phyloP scores from a whole-genome alignment of 306 rosid species.

The Citrullus amarus region DNA sequence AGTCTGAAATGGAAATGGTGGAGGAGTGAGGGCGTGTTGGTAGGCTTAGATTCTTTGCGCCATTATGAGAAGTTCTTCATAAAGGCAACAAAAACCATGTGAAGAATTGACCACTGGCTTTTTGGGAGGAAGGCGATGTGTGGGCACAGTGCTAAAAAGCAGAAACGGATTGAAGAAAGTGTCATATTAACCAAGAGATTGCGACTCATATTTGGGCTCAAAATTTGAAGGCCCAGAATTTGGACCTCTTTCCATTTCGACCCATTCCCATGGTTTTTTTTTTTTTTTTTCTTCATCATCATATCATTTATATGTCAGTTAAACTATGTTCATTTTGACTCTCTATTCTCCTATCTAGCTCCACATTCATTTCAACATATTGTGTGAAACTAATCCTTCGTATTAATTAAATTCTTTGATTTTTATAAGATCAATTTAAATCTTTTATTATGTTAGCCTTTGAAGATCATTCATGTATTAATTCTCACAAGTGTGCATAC shows the following conservation, averaged over 20 bases:
- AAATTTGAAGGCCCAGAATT: neutral
- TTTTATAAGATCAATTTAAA: no score
- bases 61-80: neutral
- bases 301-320: no score
- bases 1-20: neutral
- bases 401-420: no score
- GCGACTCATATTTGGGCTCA: neutral
- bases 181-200: neutral
- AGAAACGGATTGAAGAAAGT: neutral
- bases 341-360: no score
- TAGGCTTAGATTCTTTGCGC: slow-evolving; percentile 4
- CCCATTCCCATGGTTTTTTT: neutral
- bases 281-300: no score
- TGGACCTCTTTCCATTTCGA: neutral
- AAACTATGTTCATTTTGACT: no score
- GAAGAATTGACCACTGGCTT: neutral
- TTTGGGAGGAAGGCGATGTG: slow-evolving; percentile 8
- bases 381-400: no score
- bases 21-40: neutral
- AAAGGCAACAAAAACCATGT: neutral
- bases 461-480: no score
- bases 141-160: neutral
- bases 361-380: no score
- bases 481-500: no score
- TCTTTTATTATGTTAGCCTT: no score